Percentiles rank a stretch among this genome's conserved stretches.
These are phyloP conservation scores for Xylaria arbuscula DNA, from an alignment of 2,329 filamentous ascomycete species.

Conservation along the genomic window DNA sequence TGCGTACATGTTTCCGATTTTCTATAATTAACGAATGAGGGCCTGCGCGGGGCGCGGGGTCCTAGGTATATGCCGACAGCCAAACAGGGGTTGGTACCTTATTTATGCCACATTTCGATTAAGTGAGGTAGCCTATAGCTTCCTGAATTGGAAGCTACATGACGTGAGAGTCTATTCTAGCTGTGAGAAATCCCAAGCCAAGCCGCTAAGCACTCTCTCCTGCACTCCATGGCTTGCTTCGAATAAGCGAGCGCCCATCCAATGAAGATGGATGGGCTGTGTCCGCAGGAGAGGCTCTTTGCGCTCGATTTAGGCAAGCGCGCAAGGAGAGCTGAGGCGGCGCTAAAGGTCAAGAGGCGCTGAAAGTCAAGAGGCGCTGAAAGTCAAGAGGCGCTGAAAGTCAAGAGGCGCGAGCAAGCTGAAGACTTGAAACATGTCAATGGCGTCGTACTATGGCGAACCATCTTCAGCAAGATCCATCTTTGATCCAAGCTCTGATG, in stretches of 20 bases:
- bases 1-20: not conserved
- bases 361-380: not conserved
- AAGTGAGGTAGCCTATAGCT: constrained; percentile 1
- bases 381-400: too few relatives aligned
- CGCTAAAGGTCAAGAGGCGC: not conserved
- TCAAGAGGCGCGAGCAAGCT: not conserved
- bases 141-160: constrained; percentile 5
- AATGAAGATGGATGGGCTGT: not conserved
- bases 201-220: not conserved
- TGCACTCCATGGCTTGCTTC: not conserved
- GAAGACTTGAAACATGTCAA: not conserved
- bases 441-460: not conserved
- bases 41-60: not conserved
- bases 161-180: not conserved
- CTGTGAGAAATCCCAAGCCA: not conserved
- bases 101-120: not conserved
- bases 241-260: not conserved
- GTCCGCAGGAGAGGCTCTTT: not conserved
- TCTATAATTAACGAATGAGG: not conserved
- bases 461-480: not conserved
- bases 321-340: not conserved
- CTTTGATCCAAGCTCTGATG: not conserved
- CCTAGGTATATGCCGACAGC: not conserved
- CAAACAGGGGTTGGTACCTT: not conserved
- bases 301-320: not conserved